phyloP scores from a whole-genome alignment of 805 yeast genomes.

The Pichia manshurica region DNA sequence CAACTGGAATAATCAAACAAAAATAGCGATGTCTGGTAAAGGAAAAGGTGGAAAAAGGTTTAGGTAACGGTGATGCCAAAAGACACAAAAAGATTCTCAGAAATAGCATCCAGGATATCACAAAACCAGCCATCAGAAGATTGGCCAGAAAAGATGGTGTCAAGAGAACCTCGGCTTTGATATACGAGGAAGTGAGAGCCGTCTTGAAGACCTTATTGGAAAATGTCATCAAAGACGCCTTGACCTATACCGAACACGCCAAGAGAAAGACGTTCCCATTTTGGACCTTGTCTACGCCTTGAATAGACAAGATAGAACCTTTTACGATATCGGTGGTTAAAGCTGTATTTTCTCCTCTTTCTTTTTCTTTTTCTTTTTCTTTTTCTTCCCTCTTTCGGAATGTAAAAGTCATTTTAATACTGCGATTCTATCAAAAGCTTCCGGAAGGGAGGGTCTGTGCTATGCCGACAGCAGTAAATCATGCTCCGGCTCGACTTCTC shows the following conservation, averaged over 20 bases:
- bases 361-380: not conserved
- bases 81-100: constrained; percentile 99
- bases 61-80: constrained; percentile 99
- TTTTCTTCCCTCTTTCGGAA: too few relatives aligned
- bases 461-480: too few relatives aligned
- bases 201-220: constrained; percentile 94
- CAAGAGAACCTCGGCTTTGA: constrained; percentile 98
- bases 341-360: not conserved
- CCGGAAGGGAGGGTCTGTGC: too few relatives aligned
- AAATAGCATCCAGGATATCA: constrained; percentile 99
- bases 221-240: constrained; percentile 98
- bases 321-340: constrained; percentile 99
- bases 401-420: too few relatives aligned
- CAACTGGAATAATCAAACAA: constrained; percentile 18
- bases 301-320: constrained; percentile 99
- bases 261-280: constrained; percentile 99
- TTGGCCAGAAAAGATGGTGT: constrained; percentile 99
- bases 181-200: constrained; percentile 98
- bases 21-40: constrained; percentile 81
- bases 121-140: constrained; percentile 99
- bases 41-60: constrained; percentile 99
- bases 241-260: constrained; percentile 99
- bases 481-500: too few relatives aligned
- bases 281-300: constrained; percentile 98
- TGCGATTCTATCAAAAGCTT: too few relatives aligned